These are phyloP conservation scores for Meyerozyma athensensis DNA, from an alignment of 1,139 yeast genomes.

Conservation along the genomic window DNA sequence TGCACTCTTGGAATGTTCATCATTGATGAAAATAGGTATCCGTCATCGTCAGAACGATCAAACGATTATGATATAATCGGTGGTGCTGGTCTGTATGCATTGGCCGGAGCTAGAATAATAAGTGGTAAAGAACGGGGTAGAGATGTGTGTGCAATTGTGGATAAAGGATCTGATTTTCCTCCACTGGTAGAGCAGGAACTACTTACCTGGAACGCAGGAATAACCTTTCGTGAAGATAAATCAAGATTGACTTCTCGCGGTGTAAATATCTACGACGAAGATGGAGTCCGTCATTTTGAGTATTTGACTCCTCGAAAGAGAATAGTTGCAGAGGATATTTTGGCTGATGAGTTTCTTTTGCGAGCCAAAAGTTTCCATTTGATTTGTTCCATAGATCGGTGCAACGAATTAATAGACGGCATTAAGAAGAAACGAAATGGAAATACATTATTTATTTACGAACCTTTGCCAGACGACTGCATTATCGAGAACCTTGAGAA, in stretches of 20 bases:
- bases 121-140: conserved; percentile 30
- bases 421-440: conserved; percentile 15
- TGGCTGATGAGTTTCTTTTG: conserved; percentile 29
- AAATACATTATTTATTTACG: conserved; percentile 61
- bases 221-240: conserved; percentile 46
- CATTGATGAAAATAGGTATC: conserved; percentile 77
- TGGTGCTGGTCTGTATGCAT: conserved; percentile 86
- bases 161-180: conserved; percentile 79
- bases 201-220: conserved; percentile 58
- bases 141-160: conserved; percentile 64
- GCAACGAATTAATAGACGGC: conserved; percentile 39
- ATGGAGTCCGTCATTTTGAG: conserved; percentile 49
- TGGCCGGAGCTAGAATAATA: conserved; percentile 67
- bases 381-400: conserved; percentile 68
- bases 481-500: conserved; percentile 39
- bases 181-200: conserved; percentile 38
- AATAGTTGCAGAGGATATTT: conserved; percentile 57
- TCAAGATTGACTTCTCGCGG: conserved; percentile 73
- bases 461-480: conserved; percentile 82
- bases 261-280: conserved; percentile 63
- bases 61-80: conserved; percentile 62
- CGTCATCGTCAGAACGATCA: conserved; percentile 32
- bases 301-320: conserved; percentile 57
- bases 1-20: conserved; percentile 85
- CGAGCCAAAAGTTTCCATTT: conserved; percentile 57